Base-by-base conservation (phyloP, 139 green algal species). In the Haematococcus sp. region DNA sequence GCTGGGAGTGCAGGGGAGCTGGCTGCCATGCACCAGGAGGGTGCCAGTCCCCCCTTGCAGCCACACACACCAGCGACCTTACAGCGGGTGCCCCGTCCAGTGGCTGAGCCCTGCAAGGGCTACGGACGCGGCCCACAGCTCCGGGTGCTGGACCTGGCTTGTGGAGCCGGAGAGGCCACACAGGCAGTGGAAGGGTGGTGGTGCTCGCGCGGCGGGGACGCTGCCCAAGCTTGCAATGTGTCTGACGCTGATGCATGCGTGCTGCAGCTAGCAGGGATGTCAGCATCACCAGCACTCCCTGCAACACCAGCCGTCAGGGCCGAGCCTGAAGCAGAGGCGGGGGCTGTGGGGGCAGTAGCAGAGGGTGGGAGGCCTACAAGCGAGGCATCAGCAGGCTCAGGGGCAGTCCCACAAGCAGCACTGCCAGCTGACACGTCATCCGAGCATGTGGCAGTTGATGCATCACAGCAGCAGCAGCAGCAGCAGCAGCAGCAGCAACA, bases 91-190 rank as follows among this genome's bases (percentile, higher is more conserved):
- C 40, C 40, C 7, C 11, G 40, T 7, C 40, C 40, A 19, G 40
- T 49, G 7, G 40, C 40, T 19, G 40, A 49, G 40, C 7, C 40
- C 11, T 49, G 40, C 40, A 7, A 11, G 7, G 40, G 40, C 7
- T 49, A 49, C 11, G 40, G 40, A 7, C 11, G 7, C 11, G 40
- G 40, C 7, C 40, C 40, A 49, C 40, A 49, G 40, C 4, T 73
- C 32, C 7, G 63, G 3, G 55, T 80, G 54, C 66, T 80, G 2
- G 74, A 80, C 59, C 66, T 80, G 40, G 74, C 74, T 13, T 67
- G 49, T 33, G 74, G 74, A n/a, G 70, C 54, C 15, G 74, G 74
- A 1, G 74, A 80, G 44, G 74, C 74, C 1, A 80, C 66, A 22
- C 74, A 75, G 30, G 74, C 74, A 11, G 35, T 80, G 2, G 27